Evolutionary conservation across 768 basidiomycete species (phyloP).

Genomic region (Termitomyces sp.): DNA sequence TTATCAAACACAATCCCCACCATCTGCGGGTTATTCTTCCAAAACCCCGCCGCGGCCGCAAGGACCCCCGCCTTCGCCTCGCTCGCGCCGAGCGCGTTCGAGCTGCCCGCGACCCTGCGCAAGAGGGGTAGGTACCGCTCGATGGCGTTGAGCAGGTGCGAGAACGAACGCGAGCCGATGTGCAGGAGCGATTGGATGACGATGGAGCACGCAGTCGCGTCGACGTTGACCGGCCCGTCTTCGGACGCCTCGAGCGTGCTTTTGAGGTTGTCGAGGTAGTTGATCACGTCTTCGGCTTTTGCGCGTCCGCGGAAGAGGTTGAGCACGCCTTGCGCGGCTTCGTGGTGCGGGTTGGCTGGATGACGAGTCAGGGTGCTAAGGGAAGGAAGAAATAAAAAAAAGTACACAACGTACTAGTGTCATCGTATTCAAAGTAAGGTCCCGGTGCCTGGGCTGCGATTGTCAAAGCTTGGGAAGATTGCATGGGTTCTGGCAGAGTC

Average conservation of each 20-base stretch:
- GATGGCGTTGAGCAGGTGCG: conserved; percentile 95
- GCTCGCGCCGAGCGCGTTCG: conserved; percentile 9
- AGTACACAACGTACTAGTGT: conserved; percentile 42
- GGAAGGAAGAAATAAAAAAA: neutral
- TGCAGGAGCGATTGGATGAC: conserved; percentile 83
- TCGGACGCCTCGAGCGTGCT: conserved; percentile 56
- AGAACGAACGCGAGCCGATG: conserved; percentile 93
- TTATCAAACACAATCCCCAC: conserved; percentile 93
- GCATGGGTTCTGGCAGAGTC: conserved; percentile 81
- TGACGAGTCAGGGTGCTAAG: neutral
- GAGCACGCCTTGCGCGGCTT: conserved; percentile 73
- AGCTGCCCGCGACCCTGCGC: conserved; percentile 46
- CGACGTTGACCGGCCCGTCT: conserved; percentile 54
- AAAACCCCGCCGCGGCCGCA: conserved; percentile 67
- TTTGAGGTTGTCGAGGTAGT: conserved; percentile 66
- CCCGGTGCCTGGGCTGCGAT: conserved; percentile 71
- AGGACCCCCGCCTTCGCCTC: conserved; percentile 72
- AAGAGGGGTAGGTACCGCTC: conserved; percentile 86
- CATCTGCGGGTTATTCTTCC: conserved; percentile 83
- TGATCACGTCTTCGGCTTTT: conserved; percentile 75
- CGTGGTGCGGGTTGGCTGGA: conserved; percentile 70
- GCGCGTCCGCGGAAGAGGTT: conserved; percentile 78
- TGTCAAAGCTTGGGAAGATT: conserved; percentile 51
- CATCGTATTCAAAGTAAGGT: conserved; percentile 80
- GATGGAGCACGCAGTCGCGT: conserved; percentile 67